These are phyloP conservation scores for Colletotrichum cereale DNA, from an alignment of 2,329 filamentous ascomycete genomes.

Conservation along the genomic window DNA sequence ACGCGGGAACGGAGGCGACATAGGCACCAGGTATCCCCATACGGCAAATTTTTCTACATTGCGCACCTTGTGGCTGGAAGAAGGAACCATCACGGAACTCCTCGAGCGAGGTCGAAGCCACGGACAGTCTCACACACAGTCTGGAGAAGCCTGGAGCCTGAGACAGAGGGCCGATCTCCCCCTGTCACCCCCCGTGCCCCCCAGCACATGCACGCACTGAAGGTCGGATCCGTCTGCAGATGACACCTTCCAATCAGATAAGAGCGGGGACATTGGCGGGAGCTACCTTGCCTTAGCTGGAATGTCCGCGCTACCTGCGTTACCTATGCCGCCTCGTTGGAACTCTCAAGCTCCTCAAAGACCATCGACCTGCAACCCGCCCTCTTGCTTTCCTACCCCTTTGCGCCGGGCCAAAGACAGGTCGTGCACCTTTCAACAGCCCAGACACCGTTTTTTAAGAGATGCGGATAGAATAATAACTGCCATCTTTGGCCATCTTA, in stretches of 20 bases:
- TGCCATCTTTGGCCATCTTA: conserved; percentile 34
- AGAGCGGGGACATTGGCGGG: conserved; percentile 27
- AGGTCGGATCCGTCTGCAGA: conserved; percentile 40
- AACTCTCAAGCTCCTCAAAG: conserved; percentile 27
- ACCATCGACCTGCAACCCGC: conserved; percentile 9
- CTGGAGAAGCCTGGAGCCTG: not conserved
- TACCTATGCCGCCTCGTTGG: conserved; percentile 15
- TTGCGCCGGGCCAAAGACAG: conserved; percentile 19
- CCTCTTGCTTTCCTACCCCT: conserved; percentile 14
- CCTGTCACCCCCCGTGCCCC: conserved; percentile 26
- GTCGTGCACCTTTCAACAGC: conserved; percentile 18
- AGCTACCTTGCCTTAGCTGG: conserved; percentile 25
- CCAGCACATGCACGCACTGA: conserved; percentile 38
- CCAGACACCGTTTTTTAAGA: conserved; percentile 29
- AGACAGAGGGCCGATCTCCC: conserved; percentile 3
- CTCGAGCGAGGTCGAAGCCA: not conserved
- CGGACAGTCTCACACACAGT: not conserved
- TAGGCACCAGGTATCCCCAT: not conserved
- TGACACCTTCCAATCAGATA: conserved; percentile 40
- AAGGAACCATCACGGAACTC: not conserved
- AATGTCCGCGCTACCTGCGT: conserved; percentile 19
- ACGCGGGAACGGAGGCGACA: not conserved
- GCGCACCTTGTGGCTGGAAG: not conserved
- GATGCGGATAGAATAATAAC: conserved; percentile 36
- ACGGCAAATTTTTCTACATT: not conserved